Evolutionary conservation across 306 rosid species (phyloP).

Genomic region (Biancaea sappan): DNA sequence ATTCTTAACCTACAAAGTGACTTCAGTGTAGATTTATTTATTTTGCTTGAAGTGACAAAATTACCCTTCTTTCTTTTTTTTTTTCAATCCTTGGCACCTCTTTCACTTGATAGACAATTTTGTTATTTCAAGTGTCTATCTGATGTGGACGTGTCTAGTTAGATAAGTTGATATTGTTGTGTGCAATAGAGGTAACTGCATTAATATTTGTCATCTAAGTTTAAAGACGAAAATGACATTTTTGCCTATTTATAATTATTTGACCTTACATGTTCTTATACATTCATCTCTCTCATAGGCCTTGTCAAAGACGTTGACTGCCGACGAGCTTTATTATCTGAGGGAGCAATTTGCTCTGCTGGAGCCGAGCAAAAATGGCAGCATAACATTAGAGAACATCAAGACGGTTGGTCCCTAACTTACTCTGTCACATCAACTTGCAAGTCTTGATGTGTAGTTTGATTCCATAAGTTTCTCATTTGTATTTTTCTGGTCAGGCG

Average conservation of each 20-base stretch:
- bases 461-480: slow-evolving; percentile 12
- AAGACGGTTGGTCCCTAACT: slow-evolving; percentile 45
- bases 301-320: slow-evolving; percentile 65
- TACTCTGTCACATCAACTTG: slow-evolving; percentile 16
- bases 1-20: background rate
- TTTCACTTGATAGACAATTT: too few relatives aligned
- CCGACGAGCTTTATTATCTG: slow-evolving; percentile 67
- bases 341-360: slow-evolving; percentile 64
- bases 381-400: slow-evolving; percentile 55
- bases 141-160: too few relatives aligned
- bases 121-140: too few relatives aligned
- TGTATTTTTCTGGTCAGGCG: slow-evolving; percentile 47
- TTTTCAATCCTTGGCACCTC: too few relatives aligned
- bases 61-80: too few relatives aligned
- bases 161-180: too few relatives aligned
- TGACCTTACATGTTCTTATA: background rate
- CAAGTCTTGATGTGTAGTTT: background rate
- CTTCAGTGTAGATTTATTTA: background rate
- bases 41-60: too few relatives aligned
- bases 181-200: too few relatives aligned
- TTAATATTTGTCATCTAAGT: too few relatives aligned
- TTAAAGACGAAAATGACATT: too few relatives aligned
- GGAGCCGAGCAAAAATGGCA: slow-evolving; percentile 66
- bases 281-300: slow-evolving; percentile 48
- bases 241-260: background rate